Conservation (phyloP, 768 basidiomycete genomes). For the Pleurotus platypus region DNA sequence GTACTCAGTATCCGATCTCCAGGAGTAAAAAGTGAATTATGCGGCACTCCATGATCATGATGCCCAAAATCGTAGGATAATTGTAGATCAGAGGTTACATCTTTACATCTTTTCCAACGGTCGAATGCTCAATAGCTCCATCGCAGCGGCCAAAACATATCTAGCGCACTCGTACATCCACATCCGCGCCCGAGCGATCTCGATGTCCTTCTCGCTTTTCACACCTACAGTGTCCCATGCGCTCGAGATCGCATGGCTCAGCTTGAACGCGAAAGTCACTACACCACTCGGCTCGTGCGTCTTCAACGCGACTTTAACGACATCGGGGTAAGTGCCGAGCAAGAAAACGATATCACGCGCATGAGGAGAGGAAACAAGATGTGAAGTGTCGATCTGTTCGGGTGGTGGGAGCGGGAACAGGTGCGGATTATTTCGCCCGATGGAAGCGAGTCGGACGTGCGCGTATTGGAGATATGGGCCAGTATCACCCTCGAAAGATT, state of each 20-base stretch:
- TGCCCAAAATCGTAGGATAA: too few species aligned
- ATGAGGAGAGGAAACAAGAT: conserved; percentile 65
- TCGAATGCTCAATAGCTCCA: conserved; percentile 84
- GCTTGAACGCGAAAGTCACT: conserved; percentile 84
- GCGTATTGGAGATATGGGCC: conserved; percentile 97
- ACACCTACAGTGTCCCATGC: conserved; percentile 93
- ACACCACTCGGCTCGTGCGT: conserved; percentile 88
- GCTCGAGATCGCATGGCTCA: conserved; percentile 84
- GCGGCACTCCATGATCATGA: too few species aligned
- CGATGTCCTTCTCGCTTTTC: conserved; percentile 72
- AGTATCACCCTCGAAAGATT: conserved; percentile 94
- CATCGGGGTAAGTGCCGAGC: conserved; percentile 89
- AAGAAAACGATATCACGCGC: conserved; percentile 84
- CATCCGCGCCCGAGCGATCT: conserved; percentile 79
- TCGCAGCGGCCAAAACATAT: conserved; percentile 84
- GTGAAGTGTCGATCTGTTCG: conserved; percentile 60
- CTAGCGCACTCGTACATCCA: conserved; percentile 87
- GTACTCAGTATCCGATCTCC: too few species aligned
- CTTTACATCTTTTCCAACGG: conserved; percentile 89
- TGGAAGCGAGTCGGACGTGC: conserved; percentile 88
- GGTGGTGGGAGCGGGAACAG: conserved; percentile 73
- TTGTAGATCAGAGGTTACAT: too few species aligned
- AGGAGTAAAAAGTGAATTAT: too few species aligned
- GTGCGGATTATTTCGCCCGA: conserved; percentile 88
- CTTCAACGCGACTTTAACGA: conserved; percentile 81